Conservation (phyloP, 164 flowering plant genomes). For the Houttuynia cordata region DNA sequence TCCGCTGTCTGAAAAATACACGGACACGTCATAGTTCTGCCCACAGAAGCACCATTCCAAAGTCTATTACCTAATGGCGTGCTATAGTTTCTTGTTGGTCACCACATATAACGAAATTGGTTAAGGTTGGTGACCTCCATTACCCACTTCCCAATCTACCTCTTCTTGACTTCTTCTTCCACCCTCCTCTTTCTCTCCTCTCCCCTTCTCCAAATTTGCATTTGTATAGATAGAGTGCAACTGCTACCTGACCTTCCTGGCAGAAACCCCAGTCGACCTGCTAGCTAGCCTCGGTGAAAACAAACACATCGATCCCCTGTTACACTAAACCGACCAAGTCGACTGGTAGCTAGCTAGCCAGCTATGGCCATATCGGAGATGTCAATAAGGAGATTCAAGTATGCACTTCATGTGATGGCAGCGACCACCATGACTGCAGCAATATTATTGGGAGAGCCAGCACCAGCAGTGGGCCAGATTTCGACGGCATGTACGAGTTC, state of each 20-base stretch:
- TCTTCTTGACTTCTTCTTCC: conserved; percentile 8
- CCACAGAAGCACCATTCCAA: background rate
- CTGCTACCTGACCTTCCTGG: conserved; percentile 9
- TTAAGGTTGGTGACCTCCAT: too few species aligned
- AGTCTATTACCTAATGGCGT: too few species aligned
- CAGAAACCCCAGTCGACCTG: conserved; percentile 1
- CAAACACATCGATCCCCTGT: background rate
- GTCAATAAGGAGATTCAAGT: conserved; percentile 8
- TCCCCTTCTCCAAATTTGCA: background rate
- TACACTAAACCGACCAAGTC: background rate
- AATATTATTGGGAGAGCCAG: conserved; percentile 11
- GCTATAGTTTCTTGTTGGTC: too few species aligned
- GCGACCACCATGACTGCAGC: conserved; percentile 7
- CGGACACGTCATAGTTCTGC: background rate
- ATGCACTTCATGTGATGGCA: background rate
- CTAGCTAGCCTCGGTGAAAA: background rate
- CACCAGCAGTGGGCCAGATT: conserved; percentile 39
- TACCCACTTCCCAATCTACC: conserved; percentile 20
- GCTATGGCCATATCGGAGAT: conserved; percentile 11
- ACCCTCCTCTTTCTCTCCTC: background rate
- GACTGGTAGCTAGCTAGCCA: background rate
- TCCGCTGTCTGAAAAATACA: too few species aligned
- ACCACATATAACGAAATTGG: conserved; percentile 14
- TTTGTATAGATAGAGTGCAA: conserved; percentile 19
- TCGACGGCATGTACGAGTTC: conserved; percentile 41